A percentile compares a stretch with the other conserved stretches of the same genome.
Evolutionary conservation across 345 rosid species (phyloP).

Genomic region (Dipteronia dyeriana): DNA sequence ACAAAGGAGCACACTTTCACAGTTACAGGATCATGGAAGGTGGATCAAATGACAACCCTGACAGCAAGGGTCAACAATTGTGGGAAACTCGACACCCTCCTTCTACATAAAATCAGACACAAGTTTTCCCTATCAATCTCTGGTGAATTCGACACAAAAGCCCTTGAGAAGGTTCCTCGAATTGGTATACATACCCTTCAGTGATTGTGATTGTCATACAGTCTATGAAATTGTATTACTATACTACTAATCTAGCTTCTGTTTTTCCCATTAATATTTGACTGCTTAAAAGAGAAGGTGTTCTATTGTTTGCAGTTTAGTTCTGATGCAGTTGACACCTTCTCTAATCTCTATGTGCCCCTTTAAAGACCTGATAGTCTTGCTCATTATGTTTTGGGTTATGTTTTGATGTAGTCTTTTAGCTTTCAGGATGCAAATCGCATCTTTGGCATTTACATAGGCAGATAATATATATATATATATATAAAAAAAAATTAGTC

Average conservation of each 20-base stretch:
- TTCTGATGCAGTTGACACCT: neutral
- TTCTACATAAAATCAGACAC: neutral
- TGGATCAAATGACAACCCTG: constrained; percentile 20
- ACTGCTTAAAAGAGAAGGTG: neutral
- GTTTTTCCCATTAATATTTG: neutral
- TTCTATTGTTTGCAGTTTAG: neutral
- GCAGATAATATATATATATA: neutral
- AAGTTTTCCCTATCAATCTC: constrained; percentile 16
- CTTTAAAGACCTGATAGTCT: neutral
- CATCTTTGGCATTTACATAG: no score
- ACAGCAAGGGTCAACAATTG: constrained; percentile 19
- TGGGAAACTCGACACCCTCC: constrained; percentile 21
- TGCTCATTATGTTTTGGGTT: no score
- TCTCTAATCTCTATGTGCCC: neutral
- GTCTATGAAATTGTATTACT: no score
- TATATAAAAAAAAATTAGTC: no score
- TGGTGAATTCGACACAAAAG: constrained; percentile 18
- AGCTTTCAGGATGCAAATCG: neutral
- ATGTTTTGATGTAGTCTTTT: no score
- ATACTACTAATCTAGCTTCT: neutral
- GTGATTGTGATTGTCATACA: no score
- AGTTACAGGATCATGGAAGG: constrained; percentile 20
- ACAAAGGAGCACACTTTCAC: constrained; percentile 9
- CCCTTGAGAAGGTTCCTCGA: constrained; percentile 13
- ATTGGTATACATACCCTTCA: constrained; percentile 3